These are phyloP conservation scores for Mycena polygramma DNA, from an alignment of 768 basidiomycete species.

Conservation along the genomic window DNA sequence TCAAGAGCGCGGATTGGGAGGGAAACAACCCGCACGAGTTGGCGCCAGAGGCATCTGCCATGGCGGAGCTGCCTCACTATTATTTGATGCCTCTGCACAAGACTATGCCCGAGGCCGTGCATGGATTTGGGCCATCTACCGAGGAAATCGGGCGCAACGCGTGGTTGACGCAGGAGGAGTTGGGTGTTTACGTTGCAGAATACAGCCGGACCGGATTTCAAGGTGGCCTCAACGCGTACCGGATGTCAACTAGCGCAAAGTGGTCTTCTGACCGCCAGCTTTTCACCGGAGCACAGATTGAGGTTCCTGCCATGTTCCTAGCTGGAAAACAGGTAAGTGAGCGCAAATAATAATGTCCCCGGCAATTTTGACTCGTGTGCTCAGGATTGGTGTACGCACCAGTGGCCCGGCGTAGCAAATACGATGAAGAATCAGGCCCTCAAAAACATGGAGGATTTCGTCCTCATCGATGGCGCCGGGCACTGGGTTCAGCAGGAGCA, in stretches of 20 bases:
- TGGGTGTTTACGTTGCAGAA: conserved; percentile 62
- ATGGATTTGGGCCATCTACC: conserved; percentile 48
- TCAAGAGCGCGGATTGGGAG: conserved; percentile 70
- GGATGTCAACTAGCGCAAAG: conserved; percentile 52
- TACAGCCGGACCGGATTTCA: conserved; percentile 71
- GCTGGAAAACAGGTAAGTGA: conserved; percentile 54
- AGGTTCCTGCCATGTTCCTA: conserved; percentile 71
- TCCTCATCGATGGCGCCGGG: conserved; percentile 35
- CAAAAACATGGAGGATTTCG: conserved; percentile 34
- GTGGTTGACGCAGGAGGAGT: conserved; percentile 66
- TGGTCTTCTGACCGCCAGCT: conserved; percentile 57
- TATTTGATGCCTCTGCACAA: conserved; percentile 70
- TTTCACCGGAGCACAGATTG: conserved; percentile 60
- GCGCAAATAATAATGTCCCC: too few species aligned
- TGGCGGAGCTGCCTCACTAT: conserved; percentile 66
- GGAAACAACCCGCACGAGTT: conserved; percentile 58
- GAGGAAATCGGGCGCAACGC: conserved; percentile 43
- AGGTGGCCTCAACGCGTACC: conserved; percentile 72
- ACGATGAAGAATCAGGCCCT: conserved; percentile 24
- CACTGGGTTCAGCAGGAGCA: conserved; percentile 39
- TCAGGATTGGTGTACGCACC: conserved; percentile 72
- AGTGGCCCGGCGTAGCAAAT: conserved; percentile 57
- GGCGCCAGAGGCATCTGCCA: conserved; percentile 47
- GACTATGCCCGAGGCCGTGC: conserved; percentile 66
- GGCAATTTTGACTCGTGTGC: too few species aligned